Evolutionary conservation across 2,329 filamentous ascomycete species (phyloP), one percentile per base, ranked within the genome.

Genomic region (Lecanicillium sp.): DNA sequence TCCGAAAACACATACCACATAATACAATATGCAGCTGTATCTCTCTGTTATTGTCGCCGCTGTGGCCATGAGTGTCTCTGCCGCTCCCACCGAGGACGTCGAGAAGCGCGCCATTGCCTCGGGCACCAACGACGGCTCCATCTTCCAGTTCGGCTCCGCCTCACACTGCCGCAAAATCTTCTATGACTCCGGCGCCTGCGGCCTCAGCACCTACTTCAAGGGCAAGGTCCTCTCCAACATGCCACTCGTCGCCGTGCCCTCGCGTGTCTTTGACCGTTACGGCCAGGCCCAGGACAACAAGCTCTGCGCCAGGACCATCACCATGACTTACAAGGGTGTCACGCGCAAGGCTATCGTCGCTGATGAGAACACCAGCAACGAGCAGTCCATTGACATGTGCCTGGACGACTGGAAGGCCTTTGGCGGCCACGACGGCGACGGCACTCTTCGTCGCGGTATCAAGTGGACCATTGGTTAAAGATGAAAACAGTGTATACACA

Each of bases 331-430:
- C 44, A 42, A 44, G 37, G 49, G 49, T 8, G 49, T 48, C 2
- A 51, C 49, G 3, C 37, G 46, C 43, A 43, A 39, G 11, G 55
- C 54, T 3, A 37, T 57, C 8, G 50, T 49, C 3, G 53, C 54
- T 8, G 46, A 56, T 19, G 46, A 51, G 36, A 55, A 55, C 50
- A 53, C 41, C 17, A 55, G 53, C 23, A 39, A 58, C 54, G 58
- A 62, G 39, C 55, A 56, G 44, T 52, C 50, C 12, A 49, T 57
- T 21, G 49, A 51, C 17, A 51, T 51, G 49, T 51, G 49, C 15
- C 33, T 51, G 12, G 44, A 38, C n/a, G 39, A 47, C 20, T 51
- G 49, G 49, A 42, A 48, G 44, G 49, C 49, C 10, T 51, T 51
- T 20, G 43, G 44, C 4, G 49, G 49, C 39, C 41, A 44, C 24